Conservation (phyloP, 1,284 basidiomycete species). For the Leccinum angustisporum region DNA sequence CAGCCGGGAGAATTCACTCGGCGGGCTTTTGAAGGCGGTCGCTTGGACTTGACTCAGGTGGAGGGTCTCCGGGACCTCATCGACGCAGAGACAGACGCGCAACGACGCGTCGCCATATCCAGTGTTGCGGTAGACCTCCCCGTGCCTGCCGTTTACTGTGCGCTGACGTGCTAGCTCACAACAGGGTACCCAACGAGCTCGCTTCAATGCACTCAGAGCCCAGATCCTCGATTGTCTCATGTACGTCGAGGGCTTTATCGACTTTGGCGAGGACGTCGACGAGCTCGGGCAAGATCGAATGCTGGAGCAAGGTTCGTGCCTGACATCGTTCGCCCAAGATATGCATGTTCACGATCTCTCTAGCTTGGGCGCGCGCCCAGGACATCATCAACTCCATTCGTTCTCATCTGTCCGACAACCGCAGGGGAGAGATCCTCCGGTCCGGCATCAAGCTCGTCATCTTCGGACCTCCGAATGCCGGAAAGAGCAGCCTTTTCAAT, state of each 20-base stretch:
- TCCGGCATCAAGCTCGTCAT: conserved; percentile 80
- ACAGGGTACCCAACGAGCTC: conserved; percentile 59
- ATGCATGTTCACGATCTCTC: not conserved
- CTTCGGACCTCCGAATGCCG: conserved; percentile 88
- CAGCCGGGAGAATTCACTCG: conserved; percentile 87
- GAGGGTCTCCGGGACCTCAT: conserved; percentile 85
- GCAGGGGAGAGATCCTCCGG: conserved; percentile 81
- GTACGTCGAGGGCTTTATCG: conserved; percentile 83
- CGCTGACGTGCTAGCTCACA: conserved; percentile 1
- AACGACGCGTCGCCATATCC: conserved; percentile 70
- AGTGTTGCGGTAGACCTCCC: conserved; percentile 55
- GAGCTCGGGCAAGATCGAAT: conserved; percentile 37
- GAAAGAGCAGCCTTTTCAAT: conserved; percentile 84
- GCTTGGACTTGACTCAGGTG: conserved; percentile 81
- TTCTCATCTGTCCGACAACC: conserved; percentile 61
- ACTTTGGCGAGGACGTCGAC: conserved; percentile 88
- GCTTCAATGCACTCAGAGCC: conserved; percentile 62
- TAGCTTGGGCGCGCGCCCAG: conserved; percentile 50
- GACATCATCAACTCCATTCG: conserved; percentile 51
- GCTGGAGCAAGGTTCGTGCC: conserved; percentile 65
- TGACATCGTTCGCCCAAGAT: not conserved
- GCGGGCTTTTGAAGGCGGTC: conserved; percentile 75
- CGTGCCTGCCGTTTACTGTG: not conserved
- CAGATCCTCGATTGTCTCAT: conserved; percentile 73
- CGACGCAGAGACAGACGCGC: conserved; percentile 81